Percentiles rank a stretch among this genome's conserved stretches.
phyloP scores from a whole-genome alignment of 148 eudicot species.

The Pharnaceum exiguum region DNA sequence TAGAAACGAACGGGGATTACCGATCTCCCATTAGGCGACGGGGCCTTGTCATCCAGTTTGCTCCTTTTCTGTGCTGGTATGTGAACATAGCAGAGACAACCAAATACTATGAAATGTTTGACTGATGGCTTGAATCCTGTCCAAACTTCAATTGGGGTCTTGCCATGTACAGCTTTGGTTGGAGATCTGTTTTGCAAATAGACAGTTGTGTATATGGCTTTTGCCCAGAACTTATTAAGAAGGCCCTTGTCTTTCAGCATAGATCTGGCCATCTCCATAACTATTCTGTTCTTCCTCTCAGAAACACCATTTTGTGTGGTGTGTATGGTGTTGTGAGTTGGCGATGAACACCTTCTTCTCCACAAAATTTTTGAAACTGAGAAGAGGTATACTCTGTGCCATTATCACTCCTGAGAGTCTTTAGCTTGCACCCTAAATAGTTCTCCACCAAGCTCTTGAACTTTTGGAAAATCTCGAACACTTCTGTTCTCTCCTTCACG shows the following conservation, averaged over 20 bases:
- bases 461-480: not conserved
- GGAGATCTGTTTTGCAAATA: not conserved
- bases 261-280: slow-evolving; percentile 1
- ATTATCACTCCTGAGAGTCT: not conserved
- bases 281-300: not conserved
- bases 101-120: too few species aligned
- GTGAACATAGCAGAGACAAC: too few species aligned
- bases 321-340: not conserved
- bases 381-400: too few species aligned
- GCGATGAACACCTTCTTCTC: too few species aligned
- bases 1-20: too few species aligned
- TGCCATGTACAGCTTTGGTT: not conserved
- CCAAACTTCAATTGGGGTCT: not conserved
- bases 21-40: too few species aligned
- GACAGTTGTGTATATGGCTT: not conserved
- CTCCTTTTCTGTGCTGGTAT: too few species aligned
- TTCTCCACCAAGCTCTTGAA: not conserved
- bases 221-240: not conserved
- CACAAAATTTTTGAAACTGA: too few species aligned
- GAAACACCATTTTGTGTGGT: not conserved
- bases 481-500: not conserved
- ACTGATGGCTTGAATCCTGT: not conserved
- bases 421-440: not conserved
- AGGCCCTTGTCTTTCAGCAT: not conserved
- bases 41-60: too few species aligned